These are phyloP conservation scores for Lagenidium giganteum DNA, from an alignment of 352 stramenopile species.

Conservation along the genomic window DNA sequence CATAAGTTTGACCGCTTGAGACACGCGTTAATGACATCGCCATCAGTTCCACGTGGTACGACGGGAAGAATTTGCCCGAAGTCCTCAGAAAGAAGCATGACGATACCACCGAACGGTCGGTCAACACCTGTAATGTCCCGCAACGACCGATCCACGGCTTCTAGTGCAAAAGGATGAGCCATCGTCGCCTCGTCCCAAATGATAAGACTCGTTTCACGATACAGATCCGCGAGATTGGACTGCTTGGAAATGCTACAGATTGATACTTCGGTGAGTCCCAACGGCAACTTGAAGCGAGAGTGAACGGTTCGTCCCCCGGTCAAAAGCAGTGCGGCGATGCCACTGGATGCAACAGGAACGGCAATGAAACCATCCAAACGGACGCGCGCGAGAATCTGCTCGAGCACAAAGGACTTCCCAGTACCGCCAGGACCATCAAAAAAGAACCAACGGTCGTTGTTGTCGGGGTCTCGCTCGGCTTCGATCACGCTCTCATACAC, in stretches of 20 bases:
- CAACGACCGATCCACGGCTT: constrained; percentile 4
- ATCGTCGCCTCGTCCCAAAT: constrained; percentile 9
- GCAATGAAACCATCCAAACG: constrained; percentile 10
- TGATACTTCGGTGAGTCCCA: constrained; percentile 3
- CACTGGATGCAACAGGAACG: constrained; percentile 18
- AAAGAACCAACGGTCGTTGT: no score
- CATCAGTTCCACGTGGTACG: not conserved
- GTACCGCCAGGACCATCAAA: constrained; percentile 6
- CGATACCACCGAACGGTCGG: constrained; percentile 1
- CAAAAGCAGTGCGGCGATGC: constrained; percentile 23
- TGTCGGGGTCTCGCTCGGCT: no score
- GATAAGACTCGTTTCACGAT: not conserved
- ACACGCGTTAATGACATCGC: not conserved
- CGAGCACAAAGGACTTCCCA: constrained; percentile 5
- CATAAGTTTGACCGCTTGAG: not conserved
- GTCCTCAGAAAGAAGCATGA: constrained; percentile 1
- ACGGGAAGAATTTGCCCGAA: constrained; percentile 10
- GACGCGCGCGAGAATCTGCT: constrained; percentile 10
- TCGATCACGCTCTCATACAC: no score
- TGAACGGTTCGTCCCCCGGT: constrained; percentile 21
- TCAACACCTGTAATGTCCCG: not conserved
- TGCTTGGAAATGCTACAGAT: constrained; percentile 6
- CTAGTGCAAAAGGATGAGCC: constrained; percentile 1
- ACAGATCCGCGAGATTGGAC: not conserved
- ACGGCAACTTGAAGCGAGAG: constrained; percentile 20